Conservation (phyloP, 1,284 basidiomycete genomes). For the Polyporus tsugae region DNA sequence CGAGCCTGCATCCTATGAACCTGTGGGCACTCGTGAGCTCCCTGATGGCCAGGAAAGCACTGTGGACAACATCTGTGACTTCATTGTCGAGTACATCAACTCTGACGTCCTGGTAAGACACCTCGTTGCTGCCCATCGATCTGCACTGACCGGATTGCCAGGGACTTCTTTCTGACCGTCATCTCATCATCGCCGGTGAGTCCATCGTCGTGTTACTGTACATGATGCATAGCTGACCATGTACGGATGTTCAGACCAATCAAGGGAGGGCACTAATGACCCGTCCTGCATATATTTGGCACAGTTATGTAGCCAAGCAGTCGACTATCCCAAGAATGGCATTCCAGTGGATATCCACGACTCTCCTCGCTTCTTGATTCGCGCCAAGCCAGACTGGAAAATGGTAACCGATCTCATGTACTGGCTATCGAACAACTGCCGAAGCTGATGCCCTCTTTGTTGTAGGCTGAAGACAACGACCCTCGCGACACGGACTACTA, state of each 20-base stretch:
- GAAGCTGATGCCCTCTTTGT: not conserved
- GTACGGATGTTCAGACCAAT: conserved; percentile 63
- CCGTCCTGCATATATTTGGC: conserved; percentile 69
- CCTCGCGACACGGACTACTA: conserved; percentile 74
- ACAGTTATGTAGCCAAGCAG: conserved; percentile 70
- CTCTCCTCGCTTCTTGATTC: conserved; percentile 60
- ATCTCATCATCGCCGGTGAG: conserved; percentile 78
- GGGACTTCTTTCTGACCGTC: conserved; percentile 74
- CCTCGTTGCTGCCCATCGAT: not conserved
- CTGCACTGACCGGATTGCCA: conserved; percentile 35
- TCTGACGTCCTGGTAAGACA: conserved; percentile 73
- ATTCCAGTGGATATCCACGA: conserved; percentile 62
- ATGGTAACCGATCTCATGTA: conserved; percentile 25
- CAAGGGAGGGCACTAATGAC: conserved; percentile 72
- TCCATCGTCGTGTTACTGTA: conserved; percentile 13
- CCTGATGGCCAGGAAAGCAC: conserved; percentile 63
- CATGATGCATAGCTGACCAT: not conserved
- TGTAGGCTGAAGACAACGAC: conserved; percentile 63
- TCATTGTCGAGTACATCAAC: conserved; percentile 85
- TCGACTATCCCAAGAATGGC: conserved; percentile 80
- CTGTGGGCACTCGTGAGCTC: conserved; percentile 41
- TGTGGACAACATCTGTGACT: conserved; percentile 81
- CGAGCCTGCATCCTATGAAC: conserved; percentile 62
- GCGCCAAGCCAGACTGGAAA: conserved; percentile 81
- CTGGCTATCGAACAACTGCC: too few species aligned